Evolutionary conservation across 2,329 filamentous ascomycete species (phyloP).

Genomic region (Nakataea oryzae): DNA sequence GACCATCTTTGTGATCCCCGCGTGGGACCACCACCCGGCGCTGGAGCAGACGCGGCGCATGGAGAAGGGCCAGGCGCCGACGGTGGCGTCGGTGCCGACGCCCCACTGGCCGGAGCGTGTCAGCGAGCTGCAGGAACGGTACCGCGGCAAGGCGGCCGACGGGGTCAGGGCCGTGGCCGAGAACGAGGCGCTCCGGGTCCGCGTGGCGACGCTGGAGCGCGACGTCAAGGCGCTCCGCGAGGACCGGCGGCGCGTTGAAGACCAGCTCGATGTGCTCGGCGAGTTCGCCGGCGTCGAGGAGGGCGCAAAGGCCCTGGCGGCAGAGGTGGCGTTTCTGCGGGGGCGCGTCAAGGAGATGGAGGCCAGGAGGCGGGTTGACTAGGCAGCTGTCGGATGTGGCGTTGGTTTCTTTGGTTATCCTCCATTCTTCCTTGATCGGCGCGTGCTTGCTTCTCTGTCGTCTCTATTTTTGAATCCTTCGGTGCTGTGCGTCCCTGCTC

Average conservation of each 20-base stretch:
- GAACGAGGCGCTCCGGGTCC: neutral
- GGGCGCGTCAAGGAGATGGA: neutral
- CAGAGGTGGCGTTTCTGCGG: neutral
- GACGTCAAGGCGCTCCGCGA: constrained; percentile 5
- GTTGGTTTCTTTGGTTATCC: neutral
- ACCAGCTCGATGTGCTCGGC: constrained; percentile 8
- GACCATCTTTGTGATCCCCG: constrained; percentile 44
- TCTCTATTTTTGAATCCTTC: neutral
- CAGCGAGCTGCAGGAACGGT: constrained; percentile 20
- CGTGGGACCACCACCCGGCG: constrained; percentile 33
- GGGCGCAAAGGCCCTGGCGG: neutral
- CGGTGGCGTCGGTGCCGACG: constrained; percentile 16
- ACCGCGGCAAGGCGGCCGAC: constrained; percentile 6
- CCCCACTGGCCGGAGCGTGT: constrained; percentile 18
- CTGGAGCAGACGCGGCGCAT: constrained; percentile 30
- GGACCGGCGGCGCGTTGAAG: constrained; percentile 5
- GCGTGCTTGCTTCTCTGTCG: neutral
- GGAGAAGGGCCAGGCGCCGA: constrained; percentile 28
- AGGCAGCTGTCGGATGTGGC: neutral
- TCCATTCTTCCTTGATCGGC: no score
- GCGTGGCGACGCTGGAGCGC: constrained; percentile 2
- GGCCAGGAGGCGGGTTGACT: neutral
- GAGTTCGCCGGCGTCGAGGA: constrained; percentile 4
- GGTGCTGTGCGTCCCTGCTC: neutral
- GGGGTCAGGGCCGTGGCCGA: neutral